Evolutionary conservation across 371 early-diverging fungal species (phyloP), one percentile per base, ranked within the genome.

Genomic region (Globomyces sp.): DNA sequence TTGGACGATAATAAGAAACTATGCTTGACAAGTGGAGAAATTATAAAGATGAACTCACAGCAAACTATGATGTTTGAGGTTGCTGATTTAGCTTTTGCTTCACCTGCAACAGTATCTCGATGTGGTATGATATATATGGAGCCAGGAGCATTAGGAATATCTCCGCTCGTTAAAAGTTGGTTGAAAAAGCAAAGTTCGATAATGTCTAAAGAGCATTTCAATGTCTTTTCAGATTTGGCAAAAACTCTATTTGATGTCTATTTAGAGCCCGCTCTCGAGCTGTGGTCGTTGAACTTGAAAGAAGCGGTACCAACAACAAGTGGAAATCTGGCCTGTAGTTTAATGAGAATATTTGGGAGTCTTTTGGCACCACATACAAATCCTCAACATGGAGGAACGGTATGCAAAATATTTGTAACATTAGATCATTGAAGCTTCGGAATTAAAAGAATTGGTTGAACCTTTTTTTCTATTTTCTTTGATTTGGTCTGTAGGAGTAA

Each of bases 71-170:
- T 85, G 73, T 85, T 85, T 63, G 86, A 85, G 55, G 86, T 85
- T 4, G 82, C 78, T 43, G 75, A 85, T 68, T 68, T 85, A 4
- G 84, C 84, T 0, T 83, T 77, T 65, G 86, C 86, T 1, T 85
- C 86, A 2, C 86, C 86, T 0, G 86, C 86, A 10, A 85, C 86
- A 9, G 86, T 85, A 0, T 83, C 83, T 1, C 71, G 86, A 6
- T 85, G 86, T 64, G 86, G 86, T 34, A 85, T 85, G 86, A 83
- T 85, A 43, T 85, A 85, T 66, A 80, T 85, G 78, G 86, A 85
- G 66, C 86, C 86, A 4, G 77, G 74, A n/a, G 86, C 86, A 3
- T 71, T 85, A 6, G 86, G 86, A 9, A 59, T 76, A 36, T 6
- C 34, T 37, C 85, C 86, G 1, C 68, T 85, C 2, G 60, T 84